Percentiles rank a stretch among this genome's conserved stretches.
Conservation (phyloP, 1,284 basidiomycete genomes). For the Earliella scabrosa region DNA sequence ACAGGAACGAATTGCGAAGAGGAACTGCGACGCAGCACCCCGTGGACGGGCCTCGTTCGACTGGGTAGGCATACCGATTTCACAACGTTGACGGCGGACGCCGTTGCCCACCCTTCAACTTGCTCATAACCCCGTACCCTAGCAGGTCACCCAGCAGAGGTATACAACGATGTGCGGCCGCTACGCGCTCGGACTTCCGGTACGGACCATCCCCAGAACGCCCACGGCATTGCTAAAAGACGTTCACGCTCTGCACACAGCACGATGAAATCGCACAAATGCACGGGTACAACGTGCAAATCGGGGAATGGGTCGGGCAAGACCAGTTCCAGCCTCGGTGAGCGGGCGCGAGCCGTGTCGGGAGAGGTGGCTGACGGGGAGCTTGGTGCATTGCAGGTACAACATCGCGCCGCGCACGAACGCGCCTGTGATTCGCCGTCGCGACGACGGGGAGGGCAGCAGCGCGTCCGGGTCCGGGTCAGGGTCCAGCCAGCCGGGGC, state of each 20-base stretch:
- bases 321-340: conserved; percentile 56
- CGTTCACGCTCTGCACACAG: conserved; percentile 24
- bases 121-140: no score
- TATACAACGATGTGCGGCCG: conserved; percentile 80
- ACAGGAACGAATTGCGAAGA: no score
- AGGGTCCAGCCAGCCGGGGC: background rate
- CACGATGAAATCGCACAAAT: conserved; percentile 45
- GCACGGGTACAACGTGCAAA: conserved; percentile 46
- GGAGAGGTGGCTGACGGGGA: conserved; percentile 28
- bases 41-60: no score
- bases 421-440: conserved; percentile 65
- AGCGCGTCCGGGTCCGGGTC: background rate
- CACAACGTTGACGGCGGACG: no score
- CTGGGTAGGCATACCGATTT: no score
- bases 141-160: no score
- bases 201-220: conserved; percentile 30
- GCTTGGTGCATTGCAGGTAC: conserved; percentile 43
- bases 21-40: no score
- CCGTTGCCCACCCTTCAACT: no score
- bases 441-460: conserved; percentile 3
- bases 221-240: background rate
- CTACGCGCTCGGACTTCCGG: conserved; percentile 58
- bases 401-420: conserved; percentile 76
- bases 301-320: conserved; percentile 67
- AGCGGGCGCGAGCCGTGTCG: background rate